Base-by-base conservation (phyloP, 371 early-diverging fungal genomes). In the Dinochytrium kinnereticum region DNA sequence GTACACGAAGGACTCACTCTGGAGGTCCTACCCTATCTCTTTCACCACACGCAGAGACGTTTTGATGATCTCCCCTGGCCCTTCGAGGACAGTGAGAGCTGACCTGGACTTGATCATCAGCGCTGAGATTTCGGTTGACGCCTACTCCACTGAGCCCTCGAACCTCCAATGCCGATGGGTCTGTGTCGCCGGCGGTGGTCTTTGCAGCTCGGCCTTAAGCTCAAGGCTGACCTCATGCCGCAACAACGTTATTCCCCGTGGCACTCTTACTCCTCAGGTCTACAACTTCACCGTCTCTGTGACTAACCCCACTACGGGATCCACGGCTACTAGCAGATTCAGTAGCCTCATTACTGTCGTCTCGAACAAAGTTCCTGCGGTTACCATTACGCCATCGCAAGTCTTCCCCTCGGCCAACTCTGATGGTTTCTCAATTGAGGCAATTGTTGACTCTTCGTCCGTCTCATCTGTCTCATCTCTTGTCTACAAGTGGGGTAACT, bases 401-500 rank as follows among this genome's bases (percentile, higher is more conserved):
- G 68, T 53, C 1, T 33, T 67, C 10, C 67, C 69, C 3, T 66
- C 75, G 15, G 64, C 78, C 1, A 66, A 59, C 40, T 74, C 74
- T 21, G 30, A 61, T 44, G 31, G 36, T 19, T 78, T 78, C 55
- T 1, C 49, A 15, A 24, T 78, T 26, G 64, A 40, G 15, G 72
- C 75, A 0, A 55, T 37, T 33, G 78, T 78, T 13, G 78, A 78
- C 72, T 15, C 50, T 7, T 10, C 50, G 24, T 31, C 75, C 1
- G 69, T 75, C 39, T 10, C 5, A 28, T 61, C n/a, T 59, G 1
- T 7, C 44, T 15, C 2, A 26, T n/a, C 59, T 19, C 64, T 78
- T 3, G 69, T 50, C 34, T 78, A 72, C 72, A 66, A 59, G 10
- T 78, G 78, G 78, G 55, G 67, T 28, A 33, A 24, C 38, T 78